These are phyloP conservation scores for Cercospora citrullina DNA, from an alignment of 2,329 filamentous ascomycete species.

Conservation along the genomic window DNA sequence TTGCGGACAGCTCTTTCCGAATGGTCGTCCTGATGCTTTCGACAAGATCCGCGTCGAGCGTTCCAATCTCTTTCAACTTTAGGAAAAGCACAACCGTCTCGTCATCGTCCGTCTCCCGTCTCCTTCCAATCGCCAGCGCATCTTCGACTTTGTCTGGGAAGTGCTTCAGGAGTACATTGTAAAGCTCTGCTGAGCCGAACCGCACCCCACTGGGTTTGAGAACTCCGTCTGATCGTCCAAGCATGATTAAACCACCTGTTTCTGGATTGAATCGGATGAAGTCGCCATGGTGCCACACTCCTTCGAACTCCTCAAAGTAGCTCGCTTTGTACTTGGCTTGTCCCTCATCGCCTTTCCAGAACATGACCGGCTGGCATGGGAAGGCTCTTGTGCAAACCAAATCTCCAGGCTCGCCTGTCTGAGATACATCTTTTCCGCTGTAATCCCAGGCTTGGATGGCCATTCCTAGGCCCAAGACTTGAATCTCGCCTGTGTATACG, in stretches of 20 bases:
- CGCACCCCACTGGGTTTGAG: constrained; percentile 88
- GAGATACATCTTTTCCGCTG: constrained; percentile 58
- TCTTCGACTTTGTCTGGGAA: constrained; percentile 79
- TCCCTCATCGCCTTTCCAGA: constrained; percentile 70
- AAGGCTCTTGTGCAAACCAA: constrained; percentile 85
- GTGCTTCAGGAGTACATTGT: constrained; percentile 85
- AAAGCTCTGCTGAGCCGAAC: constrained; percentile 93
- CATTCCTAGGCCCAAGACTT: constrained; percentile 53
- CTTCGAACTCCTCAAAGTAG: constrained; percentile 83
- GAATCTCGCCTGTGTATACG: constrained; percentile 54
- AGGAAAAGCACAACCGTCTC: constrained; percentile 89
- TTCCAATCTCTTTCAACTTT: constrained; percentile 64
- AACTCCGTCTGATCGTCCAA: constrained; percentile 88
- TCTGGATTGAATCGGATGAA: constrained; percentile 72
- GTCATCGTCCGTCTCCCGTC: constrained; percentile 69
- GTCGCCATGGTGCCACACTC: constrained; percentile 91
- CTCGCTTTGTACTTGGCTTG: constrained; percentile 75
- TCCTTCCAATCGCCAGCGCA: constrained; percentile 80
- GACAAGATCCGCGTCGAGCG: constrained; percentile 62
- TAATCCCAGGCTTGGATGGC: constrained; percentile 52
- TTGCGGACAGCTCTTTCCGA: constrained; percentile 75
- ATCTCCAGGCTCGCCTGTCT: constrained; percentile 73
- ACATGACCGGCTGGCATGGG: constrained; percentile 85
- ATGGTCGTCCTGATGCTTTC: constrained; percentile 66
- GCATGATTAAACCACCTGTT: constrained; percentile 82